Percentiles rank a stretch among this genome's conserved stretches.
These are phyloP conservation scores for Dicorynia guianensis DNA, from an alignment of 306 rosid genomes.

Conservation along the genomic window DNA sequence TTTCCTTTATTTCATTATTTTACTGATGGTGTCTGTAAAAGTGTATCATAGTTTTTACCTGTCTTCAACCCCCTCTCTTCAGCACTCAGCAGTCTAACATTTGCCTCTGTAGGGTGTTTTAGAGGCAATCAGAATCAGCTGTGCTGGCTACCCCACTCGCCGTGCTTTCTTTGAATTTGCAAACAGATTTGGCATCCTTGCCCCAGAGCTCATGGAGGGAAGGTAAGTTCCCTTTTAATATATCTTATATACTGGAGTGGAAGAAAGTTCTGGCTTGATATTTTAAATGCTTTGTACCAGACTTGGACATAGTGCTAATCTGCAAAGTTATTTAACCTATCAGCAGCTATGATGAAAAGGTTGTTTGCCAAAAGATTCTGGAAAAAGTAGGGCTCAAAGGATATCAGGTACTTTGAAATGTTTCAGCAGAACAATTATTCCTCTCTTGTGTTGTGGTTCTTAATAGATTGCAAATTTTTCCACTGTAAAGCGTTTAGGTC, in stretches of 20 bases:
- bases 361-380: constrained; percentile 77
- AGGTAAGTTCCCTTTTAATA: constrained; percentile 64
- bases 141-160: constrained; percentile 99
- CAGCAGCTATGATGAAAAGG: constrained; percentile 84
- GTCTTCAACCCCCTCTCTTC: constrained; percentile 29
- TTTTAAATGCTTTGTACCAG: constrained; percentile 38
- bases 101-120: constrained; percentile 81
- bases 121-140: constrained; percentile 98
- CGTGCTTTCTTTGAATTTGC: constrained; percentile 85
- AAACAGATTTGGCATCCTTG: constrained; percentile 88
- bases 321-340: constrained; percentile 40
- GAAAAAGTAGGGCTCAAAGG: constrained; percentile 92
- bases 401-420: constrained; percentile 75
- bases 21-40: constrained; percentile 31
- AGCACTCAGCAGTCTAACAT: constrained; percentile 25
- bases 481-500: constrained; percentile 14
- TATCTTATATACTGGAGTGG: constrained; percentile 38
- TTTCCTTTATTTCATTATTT: constrained; percentile 43
- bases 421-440: constrained; percentile 33
- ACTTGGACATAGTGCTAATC: constrained; percentile 40
- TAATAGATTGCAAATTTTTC: not conserved
- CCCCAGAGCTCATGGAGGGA: constrained; percentile 72
- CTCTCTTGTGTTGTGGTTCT: constrained; percentile 13
- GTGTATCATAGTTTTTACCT: constrained; percentile 21
- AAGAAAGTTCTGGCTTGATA: constrained; percentile 24